These are phyloP conservation scores for Rhododendron ovatum DNA, from an alignment of 148 eudicot genomes.

Conservation along the genomic window DNA sequence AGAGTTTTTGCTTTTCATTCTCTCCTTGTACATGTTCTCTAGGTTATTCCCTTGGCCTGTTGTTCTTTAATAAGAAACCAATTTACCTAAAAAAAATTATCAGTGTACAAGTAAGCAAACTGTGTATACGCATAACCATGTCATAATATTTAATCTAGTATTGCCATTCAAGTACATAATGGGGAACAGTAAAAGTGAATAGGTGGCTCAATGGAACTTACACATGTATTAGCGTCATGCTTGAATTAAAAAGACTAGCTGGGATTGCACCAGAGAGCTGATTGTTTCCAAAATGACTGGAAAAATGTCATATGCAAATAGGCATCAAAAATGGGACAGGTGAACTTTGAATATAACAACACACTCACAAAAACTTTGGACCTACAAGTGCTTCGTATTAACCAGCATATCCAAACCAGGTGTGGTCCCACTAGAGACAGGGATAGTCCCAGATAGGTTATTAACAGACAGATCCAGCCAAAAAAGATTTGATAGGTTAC, in stretches of 20 bases:
- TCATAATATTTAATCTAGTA: not conserved
- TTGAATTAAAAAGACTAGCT: constrained; percentile 46
- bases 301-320: not conserved
- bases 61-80: too few species aligned
- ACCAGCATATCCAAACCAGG: constrained; percentile 70
- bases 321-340: not conserved
- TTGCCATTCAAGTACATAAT: not conserved
- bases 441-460: constrained; percentile 55
- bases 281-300: constrained; percentile 78
- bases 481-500: constrained; percentile 44
- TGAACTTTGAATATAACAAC: not conserved
- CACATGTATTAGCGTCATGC: constrained; percentile 69
- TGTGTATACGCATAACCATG: not conserved
- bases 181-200: not conserved
- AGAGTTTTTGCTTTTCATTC: too few species aligned
- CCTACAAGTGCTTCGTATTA: constrained; percentile 66
- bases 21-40: too few species aligned
- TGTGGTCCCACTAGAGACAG: constrained; percentile 45
- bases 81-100: not conserved
- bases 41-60: too few species aligned
- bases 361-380: not conserved
- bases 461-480: constrained; percentile 85
- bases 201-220: constrained; percentile 40
- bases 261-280: constrained; percentile 72
- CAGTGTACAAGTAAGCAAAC: constrained; percentile 21